These are phyloP conservation scores for Metschnikowia henanensis DNA, from an alignment of 805 yeast species.

Conservation along the genomic window DNA sequence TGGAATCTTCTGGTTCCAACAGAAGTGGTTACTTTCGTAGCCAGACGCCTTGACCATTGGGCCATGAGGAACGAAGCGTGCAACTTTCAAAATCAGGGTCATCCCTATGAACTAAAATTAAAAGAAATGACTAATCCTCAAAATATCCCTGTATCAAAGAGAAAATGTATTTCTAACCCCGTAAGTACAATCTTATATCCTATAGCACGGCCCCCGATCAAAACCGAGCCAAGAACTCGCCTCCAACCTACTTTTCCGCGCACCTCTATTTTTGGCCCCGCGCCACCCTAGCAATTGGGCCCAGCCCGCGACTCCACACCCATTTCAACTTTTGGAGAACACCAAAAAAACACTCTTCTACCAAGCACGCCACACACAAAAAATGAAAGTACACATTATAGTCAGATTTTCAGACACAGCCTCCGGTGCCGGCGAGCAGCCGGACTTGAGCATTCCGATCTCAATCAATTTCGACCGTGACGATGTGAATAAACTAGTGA, in stretches of 20 bases:
- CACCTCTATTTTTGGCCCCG: too few species aligned
- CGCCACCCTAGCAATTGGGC: too few species aligned
- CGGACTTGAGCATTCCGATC: slow-evolving; percentile 32
- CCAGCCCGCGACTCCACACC: neutral
- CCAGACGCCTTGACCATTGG: slow-evolving; percentile 78
- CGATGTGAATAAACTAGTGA: slow-evolving; percentile 32
- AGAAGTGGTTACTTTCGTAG: slow-evolving; percentile 56
- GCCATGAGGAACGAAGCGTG: slow-evolving; percentile 64
- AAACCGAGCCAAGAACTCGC: too few species aligned
- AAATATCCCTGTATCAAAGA: too few species aligned
- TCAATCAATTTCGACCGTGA: slow-evolving; percentile 28
- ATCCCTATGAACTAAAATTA: too few species aligned
- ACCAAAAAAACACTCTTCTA: neutral
- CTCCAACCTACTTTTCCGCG: too few species aligned
- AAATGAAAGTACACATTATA: slow-evolving; percentile 26
- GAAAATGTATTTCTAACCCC: too few species aligned
- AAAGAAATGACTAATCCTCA: too few species aligned
- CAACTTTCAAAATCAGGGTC: neutral
- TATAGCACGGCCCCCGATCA: too few species aligned
- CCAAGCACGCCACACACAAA: neutral
- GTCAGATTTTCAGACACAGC: slow-evolving; percentile 33
- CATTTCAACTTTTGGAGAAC: too few species aligned
- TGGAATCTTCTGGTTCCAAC: slow-evolving; percentile 27
- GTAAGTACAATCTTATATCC: too few species aligned
- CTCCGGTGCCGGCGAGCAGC: slow-evolving; percentile 19